Percentiles rank a stretch among this genome's conserved stretches.
Conservation (phyloP, 495 filamentous ascomycete genomes). For the Penicillium chermesinum region DNA sequence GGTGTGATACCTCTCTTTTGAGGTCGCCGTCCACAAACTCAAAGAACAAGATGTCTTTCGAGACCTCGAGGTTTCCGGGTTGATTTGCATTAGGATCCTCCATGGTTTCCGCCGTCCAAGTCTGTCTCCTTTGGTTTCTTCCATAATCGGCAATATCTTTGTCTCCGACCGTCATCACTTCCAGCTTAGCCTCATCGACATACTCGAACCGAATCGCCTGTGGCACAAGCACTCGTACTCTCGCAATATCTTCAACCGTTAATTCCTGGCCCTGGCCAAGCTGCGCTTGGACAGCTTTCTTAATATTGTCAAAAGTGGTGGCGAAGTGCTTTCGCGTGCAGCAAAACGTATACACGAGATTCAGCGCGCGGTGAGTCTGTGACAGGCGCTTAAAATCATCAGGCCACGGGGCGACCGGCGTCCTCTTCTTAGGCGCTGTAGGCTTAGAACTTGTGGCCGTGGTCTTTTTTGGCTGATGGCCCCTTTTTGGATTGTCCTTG, state of each 20-base stretch:
- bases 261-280: constrained; percentile 58
- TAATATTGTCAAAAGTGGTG: constrained; percentile 87
- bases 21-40: constrained; percentile 91
- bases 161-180: constrained; percentile 70
- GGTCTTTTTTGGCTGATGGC: constrained; percentile 5
- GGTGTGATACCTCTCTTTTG: constrained; percentile 67
- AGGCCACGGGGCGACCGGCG: constrained; percentile 61
- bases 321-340: constrained; percentile 86
- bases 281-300: constrained; percentile 76
- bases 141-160: constrained; percentile 26
- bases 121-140: constrained; percentile 1
- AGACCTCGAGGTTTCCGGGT: constrained; percentile 27
- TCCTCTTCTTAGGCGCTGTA: constrained; percentile 19
- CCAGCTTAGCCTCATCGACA: constrained; percentile 74
- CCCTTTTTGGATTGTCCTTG: constrained; percentile 1
- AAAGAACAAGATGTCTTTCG: constrained; percentile 71
- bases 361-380: constrained; percentile 77
- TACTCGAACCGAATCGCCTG: constrained; percentile 76
- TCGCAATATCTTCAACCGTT: constrained; percentile 70
- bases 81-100: constrained; percentile 26
- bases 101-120: constrained; percentile 24
- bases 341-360: constrained; percentile 91
- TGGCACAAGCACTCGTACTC: constrained; percentile 72
- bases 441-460: constrained; percentile 1
- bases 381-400: constrained; percentile 64